A percentile compares a stretch with the other conserved stretches of the same genome.
These are phyloP conservation scores for Fistulinella prunicolor DNA, from an alignment of 768 basidiomycete genomes.

Conservation along the genomic window DNA sequence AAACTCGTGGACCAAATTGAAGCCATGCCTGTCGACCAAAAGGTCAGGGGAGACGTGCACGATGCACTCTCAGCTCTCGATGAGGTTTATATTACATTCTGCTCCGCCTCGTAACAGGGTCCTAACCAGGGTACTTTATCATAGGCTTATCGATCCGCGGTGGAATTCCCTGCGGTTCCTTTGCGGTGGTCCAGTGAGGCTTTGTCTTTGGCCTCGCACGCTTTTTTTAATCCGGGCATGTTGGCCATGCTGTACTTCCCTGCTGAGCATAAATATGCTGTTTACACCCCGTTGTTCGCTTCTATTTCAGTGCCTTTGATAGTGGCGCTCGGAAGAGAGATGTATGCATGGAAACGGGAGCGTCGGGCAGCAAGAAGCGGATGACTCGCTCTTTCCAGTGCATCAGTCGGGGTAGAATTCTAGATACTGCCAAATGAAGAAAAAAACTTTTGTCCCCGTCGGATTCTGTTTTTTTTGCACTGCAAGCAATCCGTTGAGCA, in stretches of 20 bases:
- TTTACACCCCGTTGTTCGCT: conserved; percentile 94
- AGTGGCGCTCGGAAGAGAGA: conserved; percentile 69
- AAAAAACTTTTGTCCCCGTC: conserved; percentile 10
- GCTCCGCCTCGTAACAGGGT: not conserved
- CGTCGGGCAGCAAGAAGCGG: conserved; percentile 9
- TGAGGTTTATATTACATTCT: conserved; percentile 45
- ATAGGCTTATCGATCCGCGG: conserved; percentile 23
- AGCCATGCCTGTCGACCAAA: conserved; percentile 86
- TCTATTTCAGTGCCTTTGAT: conserved; percentile 83
- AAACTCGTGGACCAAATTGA: conserved; percentile 82
- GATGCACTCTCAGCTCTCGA: conserved; percentile 70
- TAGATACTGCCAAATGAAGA: not conserved
- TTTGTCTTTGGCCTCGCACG: conserved; percentile 65
- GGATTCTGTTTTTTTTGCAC: conserved; percentile 7
- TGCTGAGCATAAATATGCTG: conserved; percentile 95
- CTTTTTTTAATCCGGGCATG: conserved; percentile 98
- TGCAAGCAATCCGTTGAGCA: conserved; percentile 6
- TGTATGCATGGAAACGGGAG: conserved; percentile 55
- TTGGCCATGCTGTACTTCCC: conserved; percentile 95
- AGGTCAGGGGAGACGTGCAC: conserved; percentile 71
- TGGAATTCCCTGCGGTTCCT: conserved; percentile 30
- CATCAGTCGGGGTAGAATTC: conserved; percentile 8
- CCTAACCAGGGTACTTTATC: conserved; percentile 11
- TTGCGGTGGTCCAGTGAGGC: conserved; percentile 63
- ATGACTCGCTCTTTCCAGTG: conserved; percentile 9